Base-by-base conservation (phyloP, 1,139 yeast genomes). In the Pichia sp. region DNA sequence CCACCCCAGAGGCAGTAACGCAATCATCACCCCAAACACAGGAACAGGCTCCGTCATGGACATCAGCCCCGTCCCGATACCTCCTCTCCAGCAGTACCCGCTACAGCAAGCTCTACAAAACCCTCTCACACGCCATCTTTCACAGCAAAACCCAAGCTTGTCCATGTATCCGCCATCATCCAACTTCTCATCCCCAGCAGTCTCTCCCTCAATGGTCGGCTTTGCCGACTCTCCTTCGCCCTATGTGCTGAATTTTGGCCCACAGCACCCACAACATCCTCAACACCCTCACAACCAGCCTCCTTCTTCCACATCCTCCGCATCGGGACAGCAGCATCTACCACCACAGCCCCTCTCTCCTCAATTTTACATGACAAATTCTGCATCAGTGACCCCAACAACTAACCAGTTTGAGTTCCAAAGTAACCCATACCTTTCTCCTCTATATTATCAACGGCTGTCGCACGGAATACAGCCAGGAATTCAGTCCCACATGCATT, bases 21-120 rank as follows among this genome's bases (percentile, higher is more conserved):
- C 24, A 12, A 46, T 38, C 36, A 29, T 52, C 31, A 55, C 61
- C 17, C 57, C 60, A 40, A 49, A 40, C 45, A 40, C 58, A 9
- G 58, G 50, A 6, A 52, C 20, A 16, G 51, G 43, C 7, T 52
- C 59, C 20, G 46, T 52, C 9, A 43, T 48, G 31, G 53, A 53
- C 16, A 30, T 38, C 12, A 53, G 53, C 44, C 53, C 55, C 1
- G 33, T 27, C 8, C 16, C 49, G 12, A 16, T 46, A 6, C 48
- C 27, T 46, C 24, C 48, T 2, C 38, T 30, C 3, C 48, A 46
- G 10, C 48, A 46, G 38, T 12, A 17, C 14, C 38, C 38, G 5
- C 36, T 1, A 10, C 48, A 43, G 20, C 33, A 14, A 4, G 50
- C 24, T 24, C 20, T 48, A 14, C 50, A 33, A 14, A n/a, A 20